Evolutionary conservation across 371 early-diverging fungal species (phyloP).

Genomic region (Capniomyces stellatus): DNA sequence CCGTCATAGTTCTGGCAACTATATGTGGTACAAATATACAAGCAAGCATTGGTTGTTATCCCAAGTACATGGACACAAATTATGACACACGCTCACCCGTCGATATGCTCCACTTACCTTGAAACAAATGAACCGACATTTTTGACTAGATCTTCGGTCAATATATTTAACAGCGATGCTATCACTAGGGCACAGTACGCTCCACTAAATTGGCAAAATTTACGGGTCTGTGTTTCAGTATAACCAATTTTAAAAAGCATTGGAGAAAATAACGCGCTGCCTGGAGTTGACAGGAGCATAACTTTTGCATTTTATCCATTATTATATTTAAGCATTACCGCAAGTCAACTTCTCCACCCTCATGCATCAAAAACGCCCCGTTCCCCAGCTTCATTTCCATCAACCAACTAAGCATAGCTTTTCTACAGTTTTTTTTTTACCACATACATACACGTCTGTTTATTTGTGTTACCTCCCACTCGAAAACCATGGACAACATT

Average conservation of each 20-base stretch:
- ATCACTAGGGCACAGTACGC: slow-evolving; percentile 76
- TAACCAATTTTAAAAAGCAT: too few species aligned
- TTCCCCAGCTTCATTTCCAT: slow-evolving; percentile 65
- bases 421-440: slow-evolving; percentile 2
- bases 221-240: too few species aligned
- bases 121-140: slow-evolving; percentile 55
- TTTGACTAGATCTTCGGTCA: slow-evolving; percentile 56
- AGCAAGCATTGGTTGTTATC: not conserved
- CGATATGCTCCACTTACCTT: slow-evolving; percentile 6
- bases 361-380: slow-evolving; percentile 81
- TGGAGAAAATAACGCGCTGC: too few species aligned
- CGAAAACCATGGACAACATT: too few species aligned
- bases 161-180: slow-evolving; percentile 54
- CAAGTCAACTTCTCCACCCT: slow-evolving; percentile 87
- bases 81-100: not conserved
- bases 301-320: too few species aligned
- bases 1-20: slow-evolving; percentile 90
- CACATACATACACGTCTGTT: too few species aligned
- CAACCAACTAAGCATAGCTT: slow-evolving; percentile 45
- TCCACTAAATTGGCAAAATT: slow-evolving; percentile 22
- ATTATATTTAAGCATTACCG: too few species aligned
- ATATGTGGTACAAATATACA: not conserved
- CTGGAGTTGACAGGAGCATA: too few species aligned
- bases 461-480: too few species aligned
- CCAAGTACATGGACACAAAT: not conserved